These are phyloP conservation scores for Nidularia sp. DNA, from an alignment of 768 basidiomycete species.

Conservation along the genomic window DNA sequence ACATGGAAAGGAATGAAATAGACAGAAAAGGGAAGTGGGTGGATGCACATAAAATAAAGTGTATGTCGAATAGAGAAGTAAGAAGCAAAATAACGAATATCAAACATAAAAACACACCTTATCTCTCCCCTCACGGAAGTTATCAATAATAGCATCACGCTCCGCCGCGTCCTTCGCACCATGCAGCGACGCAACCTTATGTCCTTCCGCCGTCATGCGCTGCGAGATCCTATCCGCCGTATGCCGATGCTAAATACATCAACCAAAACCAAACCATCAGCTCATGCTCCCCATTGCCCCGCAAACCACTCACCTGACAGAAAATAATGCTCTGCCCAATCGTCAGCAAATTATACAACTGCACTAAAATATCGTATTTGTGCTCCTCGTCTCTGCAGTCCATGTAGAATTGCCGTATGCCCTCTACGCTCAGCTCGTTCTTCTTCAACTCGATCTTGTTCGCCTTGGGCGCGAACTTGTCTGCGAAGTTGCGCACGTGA, in stretches of 20 bases:
- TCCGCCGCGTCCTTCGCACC: constrained; percentile 89
- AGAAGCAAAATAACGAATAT: no score
- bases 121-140: constrained; percentile 92
- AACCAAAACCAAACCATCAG: not conserved
- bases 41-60: no score
- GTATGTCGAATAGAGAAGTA: no score
- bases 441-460: constrained; percentile 96
- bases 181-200: constrained; percentile 94
- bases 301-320: constrained; percentile 44
- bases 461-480: constrained; percentile 87
- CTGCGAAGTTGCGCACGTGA: constrained; percentile 86
- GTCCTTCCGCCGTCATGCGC: constrained; percentile 89
- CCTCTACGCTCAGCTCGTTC: constrained; percentile 91
- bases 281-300: no score
- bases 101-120: constrained; percentile 49
- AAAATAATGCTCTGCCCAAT: constrained; percentile 99
- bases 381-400: constrained; percentile 88
- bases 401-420: constrained; percentile 97
- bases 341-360: constrained; percentile 84
- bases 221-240: constrained; percentile 90
- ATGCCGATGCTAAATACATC: constrained; percentile 62
- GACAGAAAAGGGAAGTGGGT: no score
- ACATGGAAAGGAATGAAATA: no score
- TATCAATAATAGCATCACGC: constrained; percentile 90
- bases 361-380: constrained; percentile 94